phyloP scores from a whole-genome alignment of 2,329 filamentous ascomycete genomes.

The Fusarium sp. region DNA sequence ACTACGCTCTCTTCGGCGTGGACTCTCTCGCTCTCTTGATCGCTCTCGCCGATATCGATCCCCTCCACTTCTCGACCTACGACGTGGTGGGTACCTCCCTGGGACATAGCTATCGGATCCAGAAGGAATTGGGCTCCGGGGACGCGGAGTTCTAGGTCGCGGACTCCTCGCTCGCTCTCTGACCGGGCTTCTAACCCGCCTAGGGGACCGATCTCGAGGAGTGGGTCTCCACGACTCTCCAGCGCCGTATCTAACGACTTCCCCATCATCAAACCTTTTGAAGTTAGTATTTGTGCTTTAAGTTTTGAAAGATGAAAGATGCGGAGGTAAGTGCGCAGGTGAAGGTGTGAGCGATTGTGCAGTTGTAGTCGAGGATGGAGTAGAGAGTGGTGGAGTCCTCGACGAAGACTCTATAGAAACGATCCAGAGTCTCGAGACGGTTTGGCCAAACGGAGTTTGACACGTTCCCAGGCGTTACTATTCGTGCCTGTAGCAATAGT shows the following conservation, averaged over 20 bases:
- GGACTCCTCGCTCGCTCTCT: conserved; percentile 53
- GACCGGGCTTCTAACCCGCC: conserved; percentile 52
- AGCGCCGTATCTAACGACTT: conserved; percentile 72
- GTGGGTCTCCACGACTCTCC: conserved; percentile 73
- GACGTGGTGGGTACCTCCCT: conserved; percentile 58
- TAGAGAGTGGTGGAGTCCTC: too few relatives aligned
- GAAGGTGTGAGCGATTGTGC: too few relatives aligned
- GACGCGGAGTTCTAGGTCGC: conserved; percentile 57
- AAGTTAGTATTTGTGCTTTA: conserved; percentile 25
- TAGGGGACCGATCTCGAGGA: conserved; percentile 64
- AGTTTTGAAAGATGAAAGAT: neutral
- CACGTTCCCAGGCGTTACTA: neutral
- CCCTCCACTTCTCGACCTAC: conserved; percentile 58
- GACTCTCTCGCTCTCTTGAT: conserved; percentile 57
- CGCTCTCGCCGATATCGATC: conserved; percentile 60
- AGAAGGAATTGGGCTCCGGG: conserved; percentile 54
- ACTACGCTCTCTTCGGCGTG: conserved; percentile 55
- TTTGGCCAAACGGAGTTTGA: neutral
- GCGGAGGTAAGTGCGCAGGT: neutral
- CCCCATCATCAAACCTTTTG: conserved; percentile 70
- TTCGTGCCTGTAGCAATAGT: too few relatives aligned
- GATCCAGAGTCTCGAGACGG: neutral
- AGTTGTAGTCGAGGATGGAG: too few relatives aligned
- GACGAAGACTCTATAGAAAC: too few relatives aligned
- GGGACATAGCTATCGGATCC: conserved; percentile 63